These are phyloP conservation scores for Jamesozyma lodderae DNA, from an alignment of 805 yeast genomes.

Conservation along the genomic window DNA sequence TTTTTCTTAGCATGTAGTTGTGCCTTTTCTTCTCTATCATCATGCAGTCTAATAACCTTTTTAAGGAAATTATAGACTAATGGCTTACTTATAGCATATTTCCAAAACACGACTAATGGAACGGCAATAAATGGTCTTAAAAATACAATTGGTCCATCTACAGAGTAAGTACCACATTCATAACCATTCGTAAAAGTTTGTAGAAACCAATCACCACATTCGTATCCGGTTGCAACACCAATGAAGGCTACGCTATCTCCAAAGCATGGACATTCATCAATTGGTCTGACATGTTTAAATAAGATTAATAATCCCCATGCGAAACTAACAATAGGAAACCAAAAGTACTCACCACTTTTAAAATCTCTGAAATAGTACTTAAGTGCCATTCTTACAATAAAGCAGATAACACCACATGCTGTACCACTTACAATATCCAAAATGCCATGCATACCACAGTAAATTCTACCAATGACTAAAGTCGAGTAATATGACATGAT, in stretches of 20 bases:
- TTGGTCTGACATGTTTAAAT: slow-evolving; percentile 71
- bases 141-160: slow-evolving; percentile 31
- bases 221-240: slow-evolving; percentile 78
- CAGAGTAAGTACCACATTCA: slow-evolving; percentile 6
- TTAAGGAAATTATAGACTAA: slow-evolving; percentile 42
- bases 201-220: slow-evolving; percentile 47
- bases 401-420: slow-evolving; percentile 48
- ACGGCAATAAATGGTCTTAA: slow-evolving; percentile 59
- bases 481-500: slow-evolving; percentile 47
- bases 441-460: slow-evolving; percentile 98
- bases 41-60: slow-evolving; percentile 10
- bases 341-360: slow-evolving; percentile 19
- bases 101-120: slow-evolving; percentile 59
- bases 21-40: slow-evolving; percentile 21
- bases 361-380: slow-evolving; percentile 35
- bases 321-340: slow-evolving; percentile 33
- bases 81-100: slow-evolving; percentile 55
- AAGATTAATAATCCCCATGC: slow-evolving; percentile 42
- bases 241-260: slow-evolving; percentile 92
- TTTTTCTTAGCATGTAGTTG: slow-evolving; percentile 15
- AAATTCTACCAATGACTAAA: slow-evolving; percentile 70
- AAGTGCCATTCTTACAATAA: slow-evolving; percentile 37
- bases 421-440: slow-evolving; percentile 65
- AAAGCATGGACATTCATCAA: slow-evolving; percentile 95
- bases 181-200: slow-evolving; percentile 17